Evolutionary conservation across 176 grass and related monocot species (phyloP).

Genomic region (Guadua angustifolia): DNA sequence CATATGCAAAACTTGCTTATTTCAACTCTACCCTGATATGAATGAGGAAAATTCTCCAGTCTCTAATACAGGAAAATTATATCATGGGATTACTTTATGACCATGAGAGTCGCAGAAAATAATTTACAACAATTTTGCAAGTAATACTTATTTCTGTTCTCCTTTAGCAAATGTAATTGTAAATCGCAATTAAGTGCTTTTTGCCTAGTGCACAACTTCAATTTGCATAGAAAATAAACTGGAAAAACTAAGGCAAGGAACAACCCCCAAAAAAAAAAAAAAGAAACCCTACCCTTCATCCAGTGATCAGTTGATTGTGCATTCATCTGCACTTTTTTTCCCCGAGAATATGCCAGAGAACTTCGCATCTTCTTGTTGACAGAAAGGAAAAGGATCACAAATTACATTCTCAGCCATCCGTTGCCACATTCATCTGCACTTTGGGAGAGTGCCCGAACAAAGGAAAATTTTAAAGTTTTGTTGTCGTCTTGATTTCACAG

Average conservation of each 20-base stretch:
- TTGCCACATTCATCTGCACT: background rate
- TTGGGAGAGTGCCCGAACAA: background rate
- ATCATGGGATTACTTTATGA: background rate
- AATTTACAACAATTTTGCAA: slow-evolving; percentile 1
- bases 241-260: background rate
- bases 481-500: background rate
- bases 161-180: background rate
- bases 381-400: no score
- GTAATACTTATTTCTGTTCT: background rate
- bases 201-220: background rate
- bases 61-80: background rate
- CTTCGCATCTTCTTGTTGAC: no score
- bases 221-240: background rate
- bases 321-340: background rate
- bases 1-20: slow-evolving; percentile 6
- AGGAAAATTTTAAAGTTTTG: background rate
- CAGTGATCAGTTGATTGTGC: background rate
- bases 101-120: background rate
- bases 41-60: background rate
- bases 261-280: background rate
- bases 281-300: background rate
- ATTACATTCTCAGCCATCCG: no score
- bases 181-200: background rate
- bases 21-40: background rate
- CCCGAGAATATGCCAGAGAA: no score